phyloP scores from a whole-genome alignment of 345 rosid genomes.

The Adansonia digitata region DNA sequence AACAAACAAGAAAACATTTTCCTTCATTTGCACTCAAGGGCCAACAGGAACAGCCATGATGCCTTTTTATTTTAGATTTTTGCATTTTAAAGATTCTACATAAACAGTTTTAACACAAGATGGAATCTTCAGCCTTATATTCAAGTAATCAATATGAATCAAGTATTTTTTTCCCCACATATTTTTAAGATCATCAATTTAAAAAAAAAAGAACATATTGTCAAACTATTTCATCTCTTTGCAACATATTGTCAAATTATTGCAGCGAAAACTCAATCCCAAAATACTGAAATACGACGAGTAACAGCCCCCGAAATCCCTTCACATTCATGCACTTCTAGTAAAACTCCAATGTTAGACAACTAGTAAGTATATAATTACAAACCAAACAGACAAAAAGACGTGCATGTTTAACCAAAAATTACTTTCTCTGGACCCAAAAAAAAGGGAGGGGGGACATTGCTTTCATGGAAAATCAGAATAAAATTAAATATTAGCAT shows the following conservation, averaged over 20 bases:
- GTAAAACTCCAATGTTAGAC: not conserved
- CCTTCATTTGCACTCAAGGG: not conserved
- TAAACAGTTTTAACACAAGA: not conserved
- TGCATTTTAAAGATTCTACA: not conserved
- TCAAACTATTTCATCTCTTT: not conserved
- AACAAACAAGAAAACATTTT: not conserved
- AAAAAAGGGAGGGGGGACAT: not conserved
- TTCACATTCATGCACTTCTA: not conserved
- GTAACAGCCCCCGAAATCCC: not conserved
- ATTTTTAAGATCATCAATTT: not conserved
- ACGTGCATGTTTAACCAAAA: not conserved
- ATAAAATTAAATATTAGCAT: not conserved
- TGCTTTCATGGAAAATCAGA: not conserved
- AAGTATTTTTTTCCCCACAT: not conserved
- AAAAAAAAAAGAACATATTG: not conserved
- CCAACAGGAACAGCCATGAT: not conserved
- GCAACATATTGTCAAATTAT: not conserved
- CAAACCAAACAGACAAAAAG: not conserved
- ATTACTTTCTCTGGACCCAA: not conserved
- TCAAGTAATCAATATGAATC: not conserved
- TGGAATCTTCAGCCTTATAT: not conserved
- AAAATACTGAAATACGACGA: not conserved
- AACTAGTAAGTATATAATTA: not conserved
- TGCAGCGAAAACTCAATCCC: not conserved
- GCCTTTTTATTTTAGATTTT: not conserved